Evolutionary conservation across 192 early-diverging fungal species (phyloP).

Genomic region (Backusella westeae): DNA sequence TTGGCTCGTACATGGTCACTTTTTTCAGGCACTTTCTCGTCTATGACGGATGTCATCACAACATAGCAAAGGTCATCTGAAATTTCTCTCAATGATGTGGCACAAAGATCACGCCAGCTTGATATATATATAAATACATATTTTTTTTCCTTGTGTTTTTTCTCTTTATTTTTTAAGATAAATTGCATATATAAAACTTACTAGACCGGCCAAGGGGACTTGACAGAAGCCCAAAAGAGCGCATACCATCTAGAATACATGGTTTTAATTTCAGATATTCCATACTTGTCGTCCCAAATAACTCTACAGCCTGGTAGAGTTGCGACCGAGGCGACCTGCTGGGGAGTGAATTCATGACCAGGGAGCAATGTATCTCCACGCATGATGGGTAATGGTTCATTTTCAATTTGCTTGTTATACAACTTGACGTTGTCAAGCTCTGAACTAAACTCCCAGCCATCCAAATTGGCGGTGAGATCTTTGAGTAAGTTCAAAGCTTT

Average conservation of each 20-base stretch:
- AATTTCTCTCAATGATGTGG: slow-evolving; percentile 34
- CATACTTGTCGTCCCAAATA: slow-evolving; percentile 42
- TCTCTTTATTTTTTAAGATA: background rate
- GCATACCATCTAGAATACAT: slow-evolving; percentile 23
- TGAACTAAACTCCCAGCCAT: slow-evolving; percentile 49
- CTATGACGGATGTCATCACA: slow-evolving; percentile 49
- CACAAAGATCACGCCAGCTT: slow-evolving; percentile 48
- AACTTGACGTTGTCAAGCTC: slow-evolving; percentile 46
- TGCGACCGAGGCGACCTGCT: slow-evolving; percentile 44
- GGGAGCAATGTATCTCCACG: slow-evolving; percentile 47
- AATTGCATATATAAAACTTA: slow-evolving; percentile 12
- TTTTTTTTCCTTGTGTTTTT: background rate
- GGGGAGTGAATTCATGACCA: slow-evolving; percentile 39
- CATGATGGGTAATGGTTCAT: slow-evolving; percentile 42
- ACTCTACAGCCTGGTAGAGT: slow-evolving; percentile 44
- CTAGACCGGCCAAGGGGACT: slow-evolving; percentile 33
- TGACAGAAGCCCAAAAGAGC: slow-evolving; percentile 32
- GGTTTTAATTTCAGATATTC: slow-evolving; percentile 29
- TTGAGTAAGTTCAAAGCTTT: slow-evolving; percentile 38
- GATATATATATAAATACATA: background rate
- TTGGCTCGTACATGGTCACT: slow-evolving; percentile 50
- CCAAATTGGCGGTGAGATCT: slow-evolving; percentile 36
- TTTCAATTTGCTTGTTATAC: slow-evolving; percentile 41
- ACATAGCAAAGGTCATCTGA: slow-evolving; percentile 35
- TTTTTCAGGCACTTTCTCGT: slow-evolving; percentile 44